These are phyloP conservation scores for Hypholoma fasciculare DNA, from an alignment of 768 basidiomycete genomes.

Conservation along the genomic window DNA sequence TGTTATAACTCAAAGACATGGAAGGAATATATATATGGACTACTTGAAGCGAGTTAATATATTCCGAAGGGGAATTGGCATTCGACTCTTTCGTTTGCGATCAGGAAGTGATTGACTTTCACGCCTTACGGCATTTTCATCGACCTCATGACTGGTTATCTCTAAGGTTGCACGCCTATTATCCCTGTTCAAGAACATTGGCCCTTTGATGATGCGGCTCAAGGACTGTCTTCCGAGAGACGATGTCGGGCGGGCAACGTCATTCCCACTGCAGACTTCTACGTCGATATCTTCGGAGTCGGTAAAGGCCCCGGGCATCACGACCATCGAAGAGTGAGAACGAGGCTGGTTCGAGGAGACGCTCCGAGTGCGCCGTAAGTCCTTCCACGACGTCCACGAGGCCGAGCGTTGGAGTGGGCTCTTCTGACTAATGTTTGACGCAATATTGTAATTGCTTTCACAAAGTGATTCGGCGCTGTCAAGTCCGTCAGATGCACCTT, in stretches of 20 bases:
- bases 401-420: constrained; percentile 1
- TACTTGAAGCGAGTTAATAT: constrained; percentile 49
- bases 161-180: constrained; percentile 22
- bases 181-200: constrained; percentile 21
- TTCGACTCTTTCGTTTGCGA: constrained; percentile 36
- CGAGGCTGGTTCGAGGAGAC: neutral
- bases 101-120: constrained; percentile 17
- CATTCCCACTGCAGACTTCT: neutral
- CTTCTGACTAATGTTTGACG: neutral
- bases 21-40: neutral
- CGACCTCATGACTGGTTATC: constrained; percentile 24
- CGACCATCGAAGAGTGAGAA: neutral
- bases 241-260: constrained; percentile 8
- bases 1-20: neutral
- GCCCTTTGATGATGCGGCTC: constrained; percentile 26
- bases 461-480: neutral
- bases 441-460: neutral
- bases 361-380: neutral
- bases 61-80: constrained; percentile 46
- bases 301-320: neutral
- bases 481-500: neutral
- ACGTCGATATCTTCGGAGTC: neutral
- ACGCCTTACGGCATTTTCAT: constrained; percentile 34
- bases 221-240: constrained; percentile 34
- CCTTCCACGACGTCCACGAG: constrained; percentile 3